Percentiles rank a stretch among this genome's conserved stretches.
These are phyloP conservation scores for Chaetomium strumarium DNA, from an alignment of 2,329 filamentous ascomycete species.

Conservation along the genomic window DNA sequence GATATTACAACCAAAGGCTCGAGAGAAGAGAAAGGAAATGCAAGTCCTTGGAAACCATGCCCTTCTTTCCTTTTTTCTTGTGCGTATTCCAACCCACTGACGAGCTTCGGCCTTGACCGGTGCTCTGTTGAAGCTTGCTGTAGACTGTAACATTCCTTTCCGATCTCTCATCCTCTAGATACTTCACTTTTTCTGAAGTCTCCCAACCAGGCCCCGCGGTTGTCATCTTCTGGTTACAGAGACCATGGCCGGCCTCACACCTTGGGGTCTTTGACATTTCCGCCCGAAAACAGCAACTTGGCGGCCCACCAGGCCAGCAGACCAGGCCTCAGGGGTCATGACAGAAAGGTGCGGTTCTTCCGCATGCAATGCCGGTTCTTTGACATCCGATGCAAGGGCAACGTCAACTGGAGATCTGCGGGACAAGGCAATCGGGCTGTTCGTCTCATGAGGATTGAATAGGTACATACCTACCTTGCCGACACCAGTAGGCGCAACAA, in stretches of 20 bases:
- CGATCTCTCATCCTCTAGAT: too few species aligned
- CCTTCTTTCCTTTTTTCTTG: too few species aligned
- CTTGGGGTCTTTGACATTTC: neutral
- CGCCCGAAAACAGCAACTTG: constrained; percentile 2
- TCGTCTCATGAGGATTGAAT: neutral
- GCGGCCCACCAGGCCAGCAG: neutral
- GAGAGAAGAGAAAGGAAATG: neutral
- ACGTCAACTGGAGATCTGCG: neutral
- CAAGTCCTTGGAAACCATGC: neutral
- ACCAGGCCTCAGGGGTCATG: constrained; percentile 2
- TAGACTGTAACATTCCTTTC: too few species aligned
- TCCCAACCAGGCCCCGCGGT: too few species aligned
- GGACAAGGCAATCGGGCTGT: neutral
- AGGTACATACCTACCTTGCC: too few species aligned
- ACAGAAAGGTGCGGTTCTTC: neutral
- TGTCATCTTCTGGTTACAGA: too few species aligned
- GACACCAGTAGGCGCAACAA: neutral
- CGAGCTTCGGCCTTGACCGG: too few species aligned
- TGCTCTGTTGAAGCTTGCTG: too few species aligned
- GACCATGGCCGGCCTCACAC: too few species aligned
- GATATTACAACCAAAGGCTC: constrained; percentile 1
- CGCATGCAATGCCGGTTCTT: neutral
- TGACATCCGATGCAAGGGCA: neutral
- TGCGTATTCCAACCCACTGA: too few species aligned
- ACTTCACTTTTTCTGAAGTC: too few species aligned